Evolutionary conservation across 768 basidiomycete species (phyloP).

Genomic region (Lactifluus piperatus): DNA sequence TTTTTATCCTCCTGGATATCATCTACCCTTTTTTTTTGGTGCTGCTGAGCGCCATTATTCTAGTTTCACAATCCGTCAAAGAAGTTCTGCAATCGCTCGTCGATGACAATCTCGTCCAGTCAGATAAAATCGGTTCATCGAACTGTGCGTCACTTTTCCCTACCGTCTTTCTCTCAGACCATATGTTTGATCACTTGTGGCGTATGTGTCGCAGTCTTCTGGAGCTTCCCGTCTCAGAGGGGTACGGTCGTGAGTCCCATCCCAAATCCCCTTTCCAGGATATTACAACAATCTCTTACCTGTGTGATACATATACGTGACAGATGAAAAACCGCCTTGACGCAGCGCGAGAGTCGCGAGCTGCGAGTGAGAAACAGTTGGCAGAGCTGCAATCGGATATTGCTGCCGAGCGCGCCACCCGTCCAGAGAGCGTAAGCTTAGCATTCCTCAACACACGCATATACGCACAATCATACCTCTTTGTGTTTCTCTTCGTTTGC

Average conservation of each 20-base stretch:
- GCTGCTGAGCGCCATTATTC: background rate
- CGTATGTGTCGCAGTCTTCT: conserved; percentile 58
- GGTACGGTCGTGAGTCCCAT: conserved; percentile 54
- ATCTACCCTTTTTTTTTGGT: background rate
- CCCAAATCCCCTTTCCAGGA: background rate
- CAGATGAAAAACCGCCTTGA: conserved; percentile 53
- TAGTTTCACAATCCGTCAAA: conserved; percentile 87
- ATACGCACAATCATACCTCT: too few relatives aligned
- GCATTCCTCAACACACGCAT: too few relatives aligned
- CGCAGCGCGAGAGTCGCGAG: conserved; percentile 39
- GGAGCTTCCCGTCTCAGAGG: conserved; percentile 89
- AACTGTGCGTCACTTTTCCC: conserved; percentile 55
- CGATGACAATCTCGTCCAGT: conserved; percentile 77
- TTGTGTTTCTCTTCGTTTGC: background rate
- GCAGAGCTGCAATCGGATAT: conserved; percentile 40
- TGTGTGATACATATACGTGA: background rate
- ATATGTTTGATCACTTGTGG: background rate
- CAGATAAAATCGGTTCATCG: conserved; percentile 90
- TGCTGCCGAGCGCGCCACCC: conserved; percentile 41
- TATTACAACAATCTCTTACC: background rate
- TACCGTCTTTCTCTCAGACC: conserved; percentile 15
- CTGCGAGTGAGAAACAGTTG: conserved; percentile 37
- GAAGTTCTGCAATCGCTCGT: conserved; percentile 84
- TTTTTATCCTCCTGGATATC: background rate
- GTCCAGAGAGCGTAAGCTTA: conserved; percentile 47